Evolutionary conservation across 768 basidiomycete species (phyloP).

Genomic region (Pluteus cervinus): DNA sequence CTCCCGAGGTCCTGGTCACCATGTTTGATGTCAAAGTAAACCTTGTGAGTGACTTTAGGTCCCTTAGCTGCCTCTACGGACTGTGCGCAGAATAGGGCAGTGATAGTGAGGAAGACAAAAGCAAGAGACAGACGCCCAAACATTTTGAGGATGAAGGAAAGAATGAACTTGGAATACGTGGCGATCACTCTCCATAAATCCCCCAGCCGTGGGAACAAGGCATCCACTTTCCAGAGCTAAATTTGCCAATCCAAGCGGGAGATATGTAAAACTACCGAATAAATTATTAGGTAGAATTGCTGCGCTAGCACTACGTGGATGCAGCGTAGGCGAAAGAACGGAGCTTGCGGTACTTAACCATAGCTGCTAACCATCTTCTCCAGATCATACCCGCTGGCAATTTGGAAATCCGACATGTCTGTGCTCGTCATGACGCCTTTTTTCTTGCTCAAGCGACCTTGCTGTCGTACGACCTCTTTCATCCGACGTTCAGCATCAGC

Average conservation of each 20-base stretch:
- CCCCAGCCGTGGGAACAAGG: too few species aligned
- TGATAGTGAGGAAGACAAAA: slow-evolving; percentile 56
- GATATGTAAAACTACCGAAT: too few species aligned
- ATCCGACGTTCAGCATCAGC: slow-evolving; percentile 74
- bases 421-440: slow-evolving; percentile 68
- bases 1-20: slow-evolving; percentile 84
- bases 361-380: slow-evolving; percentile 64
- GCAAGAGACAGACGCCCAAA: slow-evolving; percentile 58
- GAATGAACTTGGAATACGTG: slow-evolving; percentile 18
- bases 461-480: slow-evolving; percentile 77
- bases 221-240: too few species aligned
- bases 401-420: slow-evolving; percentile 73
- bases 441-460: slow-evolving; percentile 77
- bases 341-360: too few species aligned
- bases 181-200: slow-evolving; percentile 17
- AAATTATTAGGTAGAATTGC: too few species aligned
- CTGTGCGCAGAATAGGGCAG: slow-evolving; percentile 65
- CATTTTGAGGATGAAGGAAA: slow-evolving; percentile 34
- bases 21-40: slow-evolving; percentile 94
- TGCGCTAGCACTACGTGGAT: too few species aligned
- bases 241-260: too few species aligned
- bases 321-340: too few species aligned
- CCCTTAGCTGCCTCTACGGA: slow-evolving; percentile 78
- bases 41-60: slow-evolving; percentile 86
- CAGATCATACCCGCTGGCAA: slow-evolving; percentile 56